Evolutionary conservation across 2,329 filamentous ascomycete genomes (phyloP).

Genomic region (Fusarium sp.): DNA sequence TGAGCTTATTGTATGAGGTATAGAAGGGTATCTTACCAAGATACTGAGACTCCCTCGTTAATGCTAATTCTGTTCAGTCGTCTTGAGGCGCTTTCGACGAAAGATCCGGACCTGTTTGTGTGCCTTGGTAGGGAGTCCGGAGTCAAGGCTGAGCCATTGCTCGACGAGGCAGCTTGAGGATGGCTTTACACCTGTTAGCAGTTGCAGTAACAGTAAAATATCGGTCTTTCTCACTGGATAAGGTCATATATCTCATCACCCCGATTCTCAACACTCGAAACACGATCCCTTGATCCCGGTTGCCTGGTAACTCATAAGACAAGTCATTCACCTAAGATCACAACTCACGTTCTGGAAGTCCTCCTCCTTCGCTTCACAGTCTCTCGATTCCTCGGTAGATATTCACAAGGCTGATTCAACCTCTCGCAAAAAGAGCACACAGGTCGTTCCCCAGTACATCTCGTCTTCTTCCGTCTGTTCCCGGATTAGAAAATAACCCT

Average conservation of each 20-base stretch:
- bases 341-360: conserved; percentile 16
- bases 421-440: conserved; percentile 37
- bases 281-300: background rate
- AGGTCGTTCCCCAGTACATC: conserved; percentile 35
- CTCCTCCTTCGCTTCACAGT: conserved; percentile 19
- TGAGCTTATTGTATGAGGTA: background rate
- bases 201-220: fast-evolving
- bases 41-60: background rate
- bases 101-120: background rate
- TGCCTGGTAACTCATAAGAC: background rate
- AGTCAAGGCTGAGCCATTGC: conserved; percentile 14
- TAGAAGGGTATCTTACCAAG: background rate
- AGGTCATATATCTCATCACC: conserved; percentile 18
- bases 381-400: conserved; percentile 25
- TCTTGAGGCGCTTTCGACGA: background rate
- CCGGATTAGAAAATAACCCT: background rate
- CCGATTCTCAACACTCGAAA: background rate
- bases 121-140: conserved; percentile 9
- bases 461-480: conserved; percentile 37
- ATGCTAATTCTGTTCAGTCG: conserved; percentile 1
- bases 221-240: background rate
- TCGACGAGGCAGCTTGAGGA: conserved; percentile 7
- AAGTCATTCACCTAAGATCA: background rate
- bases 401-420: conserved; percentile 28
- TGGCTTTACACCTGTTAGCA: background rate